These are phyloP conservation scores for Ganoderma lingzhi DNA, from an alignment of 1,284 basidiomycete species.

Conservation along the genomic window DNA sequence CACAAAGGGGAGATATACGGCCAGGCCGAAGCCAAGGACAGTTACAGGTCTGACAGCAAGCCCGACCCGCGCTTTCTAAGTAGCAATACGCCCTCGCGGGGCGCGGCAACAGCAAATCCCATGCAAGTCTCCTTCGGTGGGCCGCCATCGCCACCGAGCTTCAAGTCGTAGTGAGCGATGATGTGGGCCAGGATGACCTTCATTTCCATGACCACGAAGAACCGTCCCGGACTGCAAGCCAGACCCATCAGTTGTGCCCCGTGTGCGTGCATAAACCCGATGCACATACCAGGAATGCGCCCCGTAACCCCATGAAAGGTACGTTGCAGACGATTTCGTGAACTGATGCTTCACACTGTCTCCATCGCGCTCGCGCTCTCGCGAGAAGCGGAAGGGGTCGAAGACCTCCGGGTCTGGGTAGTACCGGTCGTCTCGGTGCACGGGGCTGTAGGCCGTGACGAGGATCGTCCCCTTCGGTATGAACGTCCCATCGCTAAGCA, in stretches of 20 bases:
- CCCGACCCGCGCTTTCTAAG: neutral
- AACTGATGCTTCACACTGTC: slow-evolving; percentile 37
- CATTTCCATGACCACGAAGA: slow-evolving; percentile 31
- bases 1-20: neutral
- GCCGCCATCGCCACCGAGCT: neutral
- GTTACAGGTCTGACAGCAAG: neutral
- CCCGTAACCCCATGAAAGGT: slow-evolving; percentile 36
- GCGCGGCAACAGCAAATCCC: neutral
- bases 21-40: neutral
- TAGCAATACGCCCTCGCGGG: neutral
- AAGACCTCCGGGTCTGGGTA: slow-evolving; percentile 50
- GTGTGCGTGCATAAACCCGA: neutral
- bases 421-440: slow-evolving; percentile 49
- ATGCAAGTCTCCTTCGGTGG: neutral
- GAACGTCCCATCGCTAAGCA: slow-evolving; percentile 50
- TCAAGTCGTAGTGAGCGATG: slow-evolving; percentile 26
- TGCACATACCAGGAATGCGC: slow-evolving; percentile 32
- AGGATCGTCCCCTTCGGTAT: slow-evolving; percentile 52
- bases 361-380: slow-evolving; percentile 39
- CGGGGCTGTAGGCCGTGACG: slow-evolving; percentile 46
- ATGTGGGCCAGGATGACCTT: slow-evolving; percentile 30
- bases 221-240: slow-evolving; percentile 29
- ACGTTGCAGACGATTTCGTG: slow-evolving; percentile 41
- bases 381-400: slow-evolving; percentile 55
- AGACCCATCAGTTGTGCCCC: neutral